Evolutionary conservation across 2,329 filamentous ascomycete genomes (phyloP).

Genomic region (Tolypocladium nubicola): DNA sequence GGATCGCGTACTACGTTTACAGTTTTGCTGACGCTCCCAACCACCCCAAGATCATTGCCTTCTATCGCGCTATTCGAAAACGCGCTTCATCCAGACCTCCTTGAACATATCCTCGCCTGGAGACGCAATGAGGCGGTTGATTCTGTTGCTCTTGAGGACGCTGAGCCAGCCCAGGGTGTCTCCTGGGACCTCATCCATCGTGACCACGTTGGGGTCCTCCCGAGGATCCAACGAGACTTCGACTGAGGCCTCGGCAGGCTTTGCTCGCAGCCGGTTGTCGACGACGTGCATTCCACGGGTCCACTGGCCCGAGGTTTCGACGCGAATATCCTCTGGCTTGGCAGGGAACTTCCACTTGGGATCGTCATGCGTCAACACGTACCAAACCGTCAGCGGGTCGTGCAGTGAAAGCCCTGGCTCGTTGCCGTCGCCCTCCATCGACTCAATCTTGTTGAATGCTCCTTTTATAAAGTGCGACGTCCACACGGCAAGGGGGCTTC

Average conservation of each 20-base stretch:
- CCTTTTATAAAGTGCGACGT: constrained; percentile 60
- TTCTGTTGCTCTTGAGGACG: constrained; percentile 61
- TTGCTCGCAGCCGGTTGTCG: constrained; percentile 56
- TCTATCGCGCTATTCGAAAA: constrained; percentile 40
- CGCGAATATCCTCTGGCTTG: constrained; percentile 67
- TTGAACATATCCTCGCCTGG: constrained; percentile 62
- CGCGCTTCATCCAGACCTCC: constrained; percentile 49
- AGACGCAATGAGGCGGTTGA: constrained; percentile 61
- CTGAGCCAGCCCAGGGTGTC: constrained; percentile 73
- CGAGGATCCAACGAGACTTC: constrained; percentile 29
- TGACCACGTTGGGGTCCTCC: constrained; percentile 27
- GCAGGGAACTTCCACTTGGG: constrained; percentile 46
- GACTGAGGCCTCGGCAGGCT: constrained; percentile 33
- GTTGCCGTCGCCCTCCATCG: constrained; percentile 45
- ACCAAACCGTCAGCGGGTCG: constrained; percentile 72
- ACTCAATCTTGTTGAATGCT: constrained; percentile 58
- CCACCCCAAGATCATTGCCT: neutral
- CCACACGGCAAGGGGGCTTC: constrained; percentile 68
- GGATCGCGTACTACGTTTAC: neutral
- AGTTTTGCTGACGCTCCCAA: constrained; percentile 7
- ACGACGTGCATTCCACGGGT: constrained; percentile 83
- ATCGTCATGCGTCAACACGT: constrained; percentile 53
- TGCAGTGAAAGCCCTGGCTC: constrained; percentile 58
- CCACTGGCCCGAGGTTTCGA: constrained; percentile 92
- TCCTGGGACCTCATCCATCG: constrained; percentile 45